Percentiles rank a stretch among this genome's conserved stretches.
phyloP scores from a whole-genome alignment of 768 basidiomycete genomes.

The Goffeauzyma gilvescens region DNA sequence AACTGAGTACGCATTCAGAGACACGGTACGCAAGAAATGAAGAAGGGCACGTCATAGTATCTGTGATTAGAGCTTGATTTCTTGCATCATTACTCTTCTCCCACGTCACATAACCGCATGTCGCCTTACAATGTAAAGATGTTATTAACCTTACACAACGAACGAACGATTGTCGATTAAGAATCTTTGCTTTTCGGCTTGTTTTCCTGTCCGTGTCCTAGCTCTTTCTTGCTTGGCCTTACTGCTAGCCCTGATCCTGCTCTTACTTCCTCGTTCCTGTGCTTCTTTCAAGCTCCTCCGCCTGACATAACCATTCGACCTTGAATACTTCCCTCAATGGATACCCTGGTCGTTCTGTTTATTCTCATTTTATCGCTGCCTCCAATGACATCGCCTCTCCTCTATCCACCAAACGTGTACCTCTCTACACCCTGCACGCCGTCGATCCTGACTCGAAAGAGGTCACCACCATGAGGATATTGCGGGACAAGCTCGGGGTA shows the following conservation, averaged over 20 bases:
- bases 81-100: too few species aligned
- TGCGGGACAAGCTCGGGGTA: background rate
- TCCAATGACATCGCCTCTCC: background rate
- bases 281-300: too few species aligned
- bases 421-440: constrained; percentile 11
- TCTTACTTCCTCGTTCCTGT: background rate
- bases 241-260: too few species aligned
- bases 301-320: background rate
- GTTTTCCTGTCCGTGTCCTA: background rate
- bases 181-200: background rate
- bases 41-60: too few species aligned
- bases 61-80: too few species aligned
- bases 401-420: constrained; percentile 6
- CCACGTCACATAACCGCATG: too few species aligned
- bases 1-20: too few species aligned
- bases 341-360: background rate
- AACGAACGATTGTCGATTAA: background rate
- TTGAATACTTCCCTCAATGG: background rate
- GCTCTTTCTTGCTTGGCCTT: background rate
- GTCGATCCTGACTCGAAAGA: constrained; percentile 10
- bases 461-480: constrained; percentile 10
- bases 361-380: background rate
- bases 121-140: too few species aligned
- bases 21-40: too few species aligned
- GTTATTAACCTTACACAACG: background rate